A percentile compares a stretch with the other conserved stretches of the same genome.
Conservation (phyloP, 768 basidiomycete species). For the Tubosaeta sp. region DNA sequence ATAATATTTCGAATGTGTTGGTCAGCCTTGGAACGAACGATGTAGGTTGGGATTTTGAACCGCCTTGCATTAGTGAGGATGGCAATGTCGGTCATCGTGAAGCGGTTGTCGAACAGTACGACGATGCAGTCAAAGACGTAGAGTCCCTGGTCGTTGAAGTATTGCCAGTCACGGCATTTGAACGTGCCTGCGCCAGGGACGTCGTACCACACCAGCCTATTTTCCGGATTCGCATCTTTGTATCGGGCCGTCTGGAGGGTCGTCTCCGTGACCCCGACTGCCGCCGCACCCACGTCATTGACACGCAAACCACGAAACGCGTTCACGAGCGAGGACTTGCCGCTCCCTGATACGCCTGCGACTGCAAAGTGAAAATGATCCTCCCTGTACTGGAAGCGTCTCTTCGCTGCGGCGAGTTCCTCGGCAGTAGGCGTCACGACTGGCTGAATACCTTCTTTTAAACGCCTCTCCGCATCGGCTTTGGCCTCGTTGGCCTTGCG, state of each 20-base stretch:
- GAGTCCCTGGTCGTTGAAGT: constrained; percentile 21
- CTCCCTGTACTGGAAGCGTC: constrained; percentile 22
- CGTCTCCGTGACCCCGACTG: constrained; percentile 18
- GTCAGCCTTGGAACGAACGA: constrained; percentile 21
- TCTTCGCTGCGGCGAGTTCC: constrained; percentile 14
- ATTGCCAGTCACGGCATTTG: constrained; percentile 18
- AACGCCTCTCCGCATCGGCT: constrained; percentile 10
- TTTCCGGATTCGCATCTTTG: constrained; percentile 9
- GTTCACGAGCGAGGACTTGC: constrained; percentile 37
- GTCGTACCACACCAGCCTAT: constrained; percentile 20
- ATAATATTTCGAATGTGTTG: constrained; percentile 20
- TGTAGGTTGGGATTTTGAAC: constrained; percentile 20
- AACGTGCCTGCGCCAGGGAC: constrained; percentile 20
- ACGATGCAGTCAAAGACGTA: constrained; percentile 25
- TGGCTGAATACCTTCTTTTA: constrained; percentile 25
- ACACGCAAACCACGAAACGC: constrained; percentile 31
- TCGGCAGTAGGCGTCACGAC: constrained; percentile 11
- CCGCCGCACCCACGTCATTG: constrained; percentile 11
- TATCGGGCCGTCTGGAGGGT: constrained; percentile 13
- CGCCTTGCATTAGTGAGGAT: constrained; percentile 15
- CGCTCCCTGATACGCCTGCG: constrained; percentile 31
- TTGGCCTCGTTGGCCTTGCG: constrained; percentile 13
- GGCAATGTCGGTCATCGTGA: constrained; percentile 21
- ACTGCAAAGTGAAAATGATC: constrained; percentile 32
- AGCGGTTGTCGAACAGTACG: constrained; percentile 22